These are phyloP conservation scores for Crithidia sp. DNA, from an alignment of 208 protist species.

Conservation along the genomic window DNA sequence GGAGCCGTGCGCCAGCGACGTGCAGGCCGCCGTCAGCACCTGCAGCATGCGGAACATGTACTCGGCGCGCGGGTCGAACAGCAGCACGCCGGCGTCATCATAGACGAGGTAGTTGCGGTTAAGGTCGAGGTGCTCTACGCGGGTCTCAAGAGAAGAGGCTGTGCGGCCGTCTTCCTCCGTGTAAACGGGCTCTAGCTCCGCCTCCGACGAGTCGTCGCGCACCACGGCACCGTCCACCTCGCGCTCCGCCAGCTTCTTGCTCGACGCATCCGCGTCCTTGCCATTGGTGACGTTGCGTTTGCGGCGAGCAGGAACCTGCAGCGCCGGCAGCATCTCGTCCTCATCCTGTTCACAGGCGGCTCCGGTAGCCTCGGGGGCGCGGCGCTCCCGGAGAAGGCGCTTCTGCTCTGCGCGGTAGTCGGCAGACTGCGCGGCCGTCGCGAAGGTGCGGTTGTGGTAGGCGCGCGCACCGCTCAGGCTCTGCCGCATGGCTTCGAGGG, in stretches of 20 bases:
- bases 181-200: neutral
- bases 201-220: conserved; percentile 22
- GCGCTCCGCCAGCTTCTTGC: conserved; percentile 14
- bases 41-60: conserved; percentile 73
- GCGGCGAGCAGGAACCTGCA: neutral
- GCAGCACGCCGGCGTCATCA: conserved; percentile 31
- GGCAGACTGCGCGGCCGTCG: conserved; percentile 2
- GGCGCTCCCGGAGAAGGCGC: neutral
- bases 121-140: conserved; percentile 11
- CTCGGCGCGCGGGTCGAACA: conserved; percentile 64
- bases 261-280: conserved; percentile 4
- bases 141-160: neutral
- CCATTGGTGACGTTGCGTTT: neutral
- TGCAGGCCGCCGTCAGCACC: conserved; percentile 67
- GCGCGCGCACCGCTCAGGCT: conserved; percentile 31
- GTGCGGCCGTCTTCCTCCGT: neutral
- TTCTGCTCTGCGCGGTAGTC: conserved; percentile 13
- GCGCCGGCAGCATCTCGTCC: conserved; percentile 1
- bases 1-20: conserved; percentile 69
- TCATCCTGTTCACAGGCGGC: conserved; percentile 1
- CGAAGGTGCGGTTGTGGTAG: conserved; percentile 17
- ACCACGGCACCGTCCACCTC: conserved; percentile 29
- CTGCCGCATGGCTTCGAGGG: conserved; percentile 39
- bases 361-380: neutral
- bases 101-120: conserved; percentile 22